Conservation (phyloP, 169 alveolate genomes). For the Plasmodium chabaudi region DNA sequence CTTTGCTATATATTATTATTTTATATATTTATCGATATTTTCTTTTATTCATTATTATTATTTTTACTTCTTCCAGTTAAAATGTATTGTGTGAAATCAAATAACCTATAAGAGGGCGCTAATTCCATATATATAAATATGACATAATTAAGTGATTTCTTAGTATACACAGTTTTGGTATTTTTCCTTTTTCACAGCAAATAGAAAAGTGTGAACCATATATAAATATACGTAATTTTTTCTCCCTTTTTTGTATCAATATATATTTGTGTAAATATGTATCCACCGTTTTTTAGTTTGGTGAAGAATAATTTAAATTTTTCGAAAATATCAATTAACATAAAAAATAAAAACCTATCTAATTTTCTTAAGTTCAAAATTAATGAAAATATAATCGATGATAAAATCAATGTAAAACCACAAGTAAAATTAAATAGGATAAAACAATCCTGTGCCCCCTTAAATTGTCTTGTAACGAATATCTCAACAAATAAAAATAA, state of each 20-base stretch:
- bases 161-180: background rate
- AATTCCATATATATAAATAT: too few relatives aligned
- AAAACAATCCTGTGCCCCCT: background rate
- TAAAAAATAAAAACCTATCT: constrained; percentile 27
- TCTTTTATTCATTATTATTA: too few relatives aligned
- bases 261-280: constrained; percentile 24
- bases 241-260: background rate
- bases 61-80: too few relatives aligned
- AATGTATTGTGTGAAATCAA: too few relatives aligned
- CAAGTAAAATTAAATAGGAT: constrained; percentile 19
- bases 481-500: constrained; percentile 1
- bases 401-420: constrained; percentile 14
- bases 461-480: constrained; percentile 1
- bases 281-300: constrained; percentile 26
- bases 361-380: constrained; percentile 18
- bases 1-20: too few relatives aligned
- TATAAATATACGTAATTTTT: background rate
- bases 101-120: too few relatives aligned
- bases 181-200: constrained; percentile 1
- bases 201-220: constrained; percentile 1
- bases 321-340: constrained; percentile 32
- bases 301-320: constrained; percentile 11
- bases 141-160: too few relatives aligned
- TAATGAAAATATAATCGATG: constrained; percentile 23
- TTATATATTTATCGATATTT: too few relatives aligned